phyloP scores from a whole-genome alignment of 1,284 basidiomycete genomes.

The Paramarasmius palmivorus region DNA sequence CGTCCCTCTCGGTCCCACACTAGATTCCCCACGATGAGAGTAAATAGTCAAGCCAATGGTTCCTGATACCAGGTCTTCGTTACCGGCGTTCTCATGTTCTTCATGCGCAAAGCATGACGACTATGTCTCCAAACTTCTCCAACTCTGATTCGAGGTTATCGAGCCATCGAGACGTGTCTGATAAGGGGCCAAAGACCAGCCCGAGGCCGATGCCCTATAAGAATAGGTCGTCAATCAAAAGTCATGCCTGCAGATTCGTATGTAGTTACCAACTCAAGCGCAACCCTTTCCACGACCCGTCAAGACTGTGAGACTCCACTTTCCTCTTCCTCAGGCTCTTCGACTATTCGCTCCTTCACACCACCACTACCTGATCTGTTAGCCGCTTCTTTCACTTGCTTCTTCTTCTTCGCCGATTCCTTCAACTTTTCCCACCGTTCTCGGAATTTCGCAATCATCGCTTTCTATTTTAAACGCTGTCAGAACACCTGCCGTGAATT shows the following conservation, averaged over 20 bases:
- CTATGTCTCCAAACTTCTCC: no score
- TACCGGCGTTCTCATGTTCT: no score
- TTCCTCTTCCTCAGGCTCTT: conserved; percentile 76
- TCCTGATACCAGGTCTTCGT: no score
- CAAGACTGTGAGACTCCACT: conserved; percentile 33
- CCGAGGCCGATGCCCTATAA: no score
- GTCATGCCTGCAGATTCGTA: neutral
- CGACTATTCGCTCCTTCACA: conserved; percentile 67
- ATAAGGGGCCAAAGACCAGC: no score
- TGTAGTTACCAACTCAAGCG: neutral
- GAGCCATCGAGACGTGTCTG: no score
- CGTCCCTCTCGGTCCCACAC: no score
- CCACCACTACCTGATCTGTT: conserved; percentile 44
- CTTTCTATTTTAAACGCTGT: conserved; percentile 53
- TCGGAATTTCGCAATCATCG: conserved; percentile 80
- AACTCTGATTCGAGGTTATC: no score
- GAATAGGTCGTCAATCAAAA: no score
- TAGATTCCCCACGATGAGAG: no score
- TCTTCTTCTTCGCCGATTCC: conserved; percentile 82
- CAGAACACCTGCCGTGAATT: conserved; percentile 14
- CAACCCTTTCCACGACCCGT: conserved; percentile 17
- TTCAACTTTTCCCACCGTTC: conserved; percentile 90
- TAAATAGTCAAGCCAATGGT: no score
- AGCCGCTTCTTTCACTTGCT: conserved; percentile 74
- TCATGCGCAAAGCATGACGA: no score